A percentile compares a stretch with the other conserved stretches of the same genome.
phyloP scores from a whole-genome alignment of 805 yeast species.

The Wickerhamomyces chaumierensis region DNA sequence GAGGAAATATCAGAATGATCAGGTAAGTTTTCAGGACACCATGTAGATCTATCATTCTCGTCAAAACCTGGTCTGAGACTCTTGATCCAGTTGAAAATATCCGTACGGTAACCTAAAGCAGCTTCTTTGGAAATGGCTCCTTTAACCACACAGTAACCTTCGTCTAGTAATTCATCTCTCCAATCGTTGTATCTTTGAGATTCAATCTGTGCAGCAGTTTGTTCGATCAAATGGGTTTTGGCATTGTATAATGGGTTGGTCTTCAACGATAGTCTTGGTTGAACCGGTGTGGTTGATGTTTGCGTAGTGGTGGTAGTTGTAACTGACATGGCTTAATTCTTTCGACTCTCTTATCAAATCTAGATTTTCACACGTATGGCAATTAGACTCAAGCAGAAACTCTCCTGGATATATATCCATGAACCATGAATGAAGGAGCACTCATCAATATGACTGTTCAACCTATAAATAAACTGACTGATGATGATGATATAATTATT shows the following conservation, averaged over 20 bases:
- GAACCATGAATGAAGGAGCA: too few species aligned
- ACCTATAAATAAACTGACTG: too few species aligned
- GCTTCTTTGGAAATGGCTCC: slow-evolving; percentile 17
- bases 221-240: slow-evolving; percentile 9
- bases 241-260: slow-evolving; percentile 9
- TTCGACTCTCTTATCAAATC: too few species aligned
- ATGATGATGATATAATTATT: too few species aligned
- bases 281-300: not conserved
- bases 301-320: not conserved
- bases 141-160: slow-evolving; percentile 24
- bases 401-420: too few species aligned
- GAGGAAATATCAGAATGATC: slow-evolving; percentile 11
- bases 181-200: slow-evolving; percentile 15
- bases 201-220: slow-evolving; percentile 3
- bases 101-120: slow-evolving; percentile 15
- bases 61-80: slow-evolving; percentile 15
- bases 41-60: slow-evolving; percentile 17
- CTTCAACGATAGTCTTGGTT: not conserved
- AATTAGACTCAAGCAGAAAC: too few species aligned
- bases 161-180: slow-evolving; percentile 19
- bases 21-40: slow-evolving; percentile 21
- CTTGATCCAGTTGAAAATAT: slow-evolving; percentile 16
- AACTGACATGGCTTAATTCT: too few species aligned
- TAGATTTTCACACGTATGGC: too few species aligned
- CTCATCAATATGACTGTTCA: too few species aligned